Percentiles rank a stretch among this genome's conserved stretches.
Evolutionary conservation across 495 filamentous ascomycete species (phyloP).

Genomic region (Xylaria telfairii): DNA sequence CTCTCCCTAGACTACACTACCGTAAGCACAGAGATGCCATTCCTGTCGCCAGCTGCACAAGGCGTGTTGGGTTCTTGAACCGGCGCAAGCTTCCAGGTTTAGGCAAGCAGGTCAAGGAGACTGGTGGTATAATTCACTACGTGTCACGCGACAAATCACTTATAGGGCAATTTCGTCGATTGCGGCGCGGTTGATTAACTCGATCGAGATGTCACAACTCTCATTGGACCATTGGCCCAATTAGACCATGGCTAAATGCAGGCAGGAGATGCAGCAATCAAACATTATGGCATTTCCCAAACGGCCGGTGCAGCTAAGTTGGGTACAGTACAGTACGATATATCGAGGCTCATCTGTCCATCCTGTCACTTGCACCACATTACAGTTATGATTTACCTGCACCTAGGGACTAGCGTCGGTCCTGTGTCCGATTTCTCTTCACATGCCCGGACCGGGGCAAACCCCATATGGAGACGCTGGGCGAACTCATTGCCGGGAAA

Average conservation of each 20-base stretch:
- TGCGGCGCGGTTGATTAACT: conserved; percentile 9
- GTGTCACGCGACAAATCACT: background rate
- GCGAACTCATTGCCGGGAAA: background rate
- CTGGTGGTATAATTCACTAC: background rate
- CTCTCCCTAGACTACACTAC: background rate
- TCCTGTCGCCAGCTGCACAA: background rate
- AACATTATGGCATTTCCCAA: background rate
- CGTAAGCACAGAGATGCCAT: background rate
- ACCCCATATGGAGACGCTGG: conserved; percentile 17
- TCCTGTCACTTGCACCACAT: no score
- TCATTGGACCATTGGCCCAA: background rate
- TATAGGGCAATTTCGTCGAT: background rate
- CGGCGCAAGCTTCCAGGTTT: background rate
- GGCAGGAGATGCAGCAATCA: conserved; percentile 13
- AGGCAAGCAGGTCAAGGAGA: background rate
- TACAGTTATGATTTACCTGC: background rate
- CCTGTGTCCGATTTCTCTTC: conserved; percentile 14
- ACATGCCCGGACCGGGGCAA: conserved; percentile 11
- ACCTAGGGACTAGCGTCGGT: conserved; percentile 1
- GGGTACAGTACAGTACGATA: background rate
- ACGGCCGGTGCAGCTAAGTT: conserved; percentile 4
- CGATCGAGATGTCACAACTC: background rate
- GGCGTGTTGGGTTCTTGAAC: background rate
- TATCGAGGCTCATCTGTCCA: background rate
- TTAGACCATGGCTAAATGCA: conserved; percentile 20